Percentiles rank a stretch among this genome's conserved stretches.
Evolutionary conservation across 139 green algal species (phyloP).

Genomic region (Diplosphaera chodatii): DNA sequence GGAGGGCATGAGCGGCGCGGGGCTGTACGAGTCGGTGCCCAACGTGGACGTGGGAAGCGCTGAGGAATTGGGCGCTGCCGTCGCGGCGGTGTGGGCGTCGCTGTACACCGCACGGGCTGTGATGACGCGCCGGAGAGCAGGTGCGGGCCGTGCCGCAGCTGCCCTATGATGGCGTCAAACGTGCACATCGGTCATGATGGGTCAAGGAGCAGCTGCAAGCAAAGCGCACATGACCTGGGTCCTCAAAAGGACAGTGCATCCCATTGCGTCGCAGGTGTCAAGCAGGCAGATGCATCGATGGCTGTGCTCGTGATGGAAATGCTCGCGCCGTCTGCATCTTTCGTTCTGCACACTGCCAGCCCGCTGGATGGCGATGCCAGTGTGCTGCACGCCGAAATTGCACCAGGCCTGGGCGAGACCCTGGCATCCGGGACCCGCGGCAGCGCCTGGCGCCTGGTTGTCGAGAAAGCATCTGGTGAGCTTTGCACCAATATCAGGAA

Average conservation of each 20-base stretch:
- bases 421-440: conserved; percentile 83
- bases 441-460: conserved; percentile 79
- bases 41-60: conserved; percentile 46
- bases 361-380: conserved; percentile 47
- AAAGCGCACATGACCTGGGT: too few relatives aligned
- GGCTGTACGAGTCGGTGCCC: conserved; percentile 91
- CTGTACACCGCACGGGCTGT: conserved; percentile 83
- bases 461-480: conserved; percentile 49
- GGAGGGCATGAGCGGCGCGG: conserved; percentile 66
- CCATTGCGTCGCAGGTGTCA: conserved; percentile 57
- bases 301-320: conserved; percentile 83
- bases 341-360: conserved; percentile 83
- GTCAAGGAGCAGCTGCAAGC: too few relatives aligned
- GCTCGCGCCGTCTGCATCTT: conserved; percentile 63
- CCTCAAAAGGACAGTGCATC: too few relatives aligned
- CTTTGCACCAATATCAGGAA: too few relatives aligned
- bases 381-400: conserved; percentile 75
- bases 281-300: conserved; percentile 74
- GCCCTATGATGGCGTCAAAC: too few relatives aligned
- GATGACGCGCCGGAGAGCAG: conserved; percentile 54
- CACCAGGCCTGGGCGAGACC: conserved; percentile 85
- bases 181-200: too few relatives aligned
- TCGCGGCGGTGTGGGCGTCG: conserved; percentile 84
- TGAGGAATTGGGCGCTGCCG: conserved; percentile 43
- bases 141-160: neutral